Conservation (phyloP, 257 asterid species). For the Penstemon barbatus region DNA sequence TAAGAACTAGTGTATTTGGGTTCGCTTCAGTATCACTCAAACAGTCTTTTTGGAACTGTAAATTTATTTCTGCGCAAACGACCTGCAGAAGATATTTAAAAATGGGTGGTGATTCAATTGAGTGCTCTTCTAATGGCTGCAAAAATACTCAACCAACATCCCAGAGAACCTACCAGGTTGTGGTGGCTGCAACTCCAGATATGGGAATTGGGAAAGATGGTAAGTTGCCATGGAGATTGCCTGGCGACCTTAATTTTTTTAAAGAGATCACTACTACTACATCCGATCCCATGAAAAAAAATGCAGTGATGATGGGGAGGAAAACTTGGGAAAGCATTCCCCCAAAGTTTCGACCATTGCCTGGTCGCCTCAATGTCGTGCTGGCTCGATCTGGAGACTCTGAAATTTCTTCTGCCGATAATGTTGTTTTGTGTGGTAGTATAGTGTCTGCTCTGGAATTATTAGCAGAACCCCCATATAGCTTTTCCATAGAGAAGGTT, state of each 20-base stretch:
- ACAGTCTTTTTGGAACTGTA: conserved; percentile 25
- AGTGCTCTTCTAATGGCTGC: conserved; percentile 41
- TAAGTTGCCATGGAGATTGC: conserved; percentile 84
- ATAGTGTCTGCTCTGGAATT: conserved; percentile 64
- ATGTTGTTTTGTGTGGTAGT: conserved; percentile 70
- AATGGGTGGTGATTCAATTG: conserved; percentile 51
- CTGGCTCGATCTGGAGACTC: conserved; percentile 70
- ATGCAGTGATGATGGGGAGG: conserved; percentile 96
- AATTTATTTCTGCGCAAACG: conserved; percentile 21
- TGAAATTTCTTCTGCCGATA: conserved; percentile 52
- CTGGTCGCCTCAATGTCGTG: conserved; percentile 91
- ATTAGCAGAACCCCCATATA: conserved; percentile 70
- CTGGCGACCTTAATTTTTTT: conserved; percentile 86
- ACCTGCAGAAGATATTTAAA: conserved; percentile 37
- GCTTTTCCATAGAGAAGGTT: conserved; percentile 64
- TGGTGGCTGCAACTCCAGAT: conserved; percentile 84
- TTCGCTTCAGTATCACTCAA: conserved; percentile 22
- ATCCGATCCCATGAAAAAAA: conserved; percentile 59
- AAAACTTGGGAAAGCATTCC: conserved; percentile 99
- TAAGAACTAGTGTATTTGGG: conserved; percentile 23
- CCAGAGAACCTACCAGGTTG: conserved; percentile 76
- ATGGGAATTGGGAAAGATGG: conserved; percentile 97
- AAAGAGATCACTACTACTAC: conserved; percentile 73
- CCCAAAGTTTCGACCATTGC: conserved; percentile 67
- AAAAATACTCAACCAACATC: conserved; percentile 33